Percentiles rank a stretch among this genome's conserved stretches.
phyloP scores from a whole-genome alignment of 1,284 basidiomycete genomes.

The Flammula alnicola region DNA sequence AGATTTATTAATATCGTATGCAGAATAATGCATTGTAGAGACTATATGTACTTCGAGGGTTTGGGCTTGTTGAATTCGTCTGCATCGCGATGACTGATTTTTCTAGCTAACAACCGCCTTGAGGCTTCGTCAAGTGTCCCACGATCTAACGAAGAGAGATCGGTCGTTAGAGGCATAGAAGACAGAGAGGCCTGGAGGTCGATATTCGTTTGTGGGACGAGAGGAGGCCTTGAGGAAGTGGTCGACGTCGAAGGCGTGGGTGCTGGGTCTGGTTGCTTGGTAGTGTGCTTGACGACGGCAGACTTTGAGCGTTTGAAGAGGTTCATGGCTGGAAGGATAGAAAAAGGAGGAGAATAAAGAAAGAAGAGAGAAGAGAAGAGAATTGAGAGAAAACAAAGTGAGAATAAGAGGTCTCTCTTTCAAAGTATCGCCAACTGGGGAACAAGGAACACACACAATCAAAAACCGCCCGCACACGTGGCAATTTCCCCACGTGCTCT shows the following conservation, averaged over 20 bases:
- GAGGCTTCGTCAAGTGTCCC: constrained; percentile 4
- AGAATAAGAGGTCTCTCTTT: constrained; percentile 13
- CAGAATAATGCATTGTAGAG: not conserved
- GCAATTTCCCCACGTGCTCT: constrained; percentile 25
- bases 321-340: constrained; percentile 16
- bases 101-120: constrained; percentile 17
- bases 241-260: constrained; percentile 16
- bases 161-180: constrained; percentile 5
- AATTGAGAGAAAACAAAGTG: constrained; percentile 12
- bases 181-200: constrained; percentile 10
- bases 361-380: constrained; percentile 10
- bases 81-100: constrained; percentile 23
- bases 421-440: constrained; percentile 23
- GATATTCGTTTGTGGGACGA: constrained; percentile 18
- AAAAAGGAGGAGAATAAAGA: constrained; percentile 9
- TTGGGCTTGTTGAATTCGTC: constrained; percentile 16
- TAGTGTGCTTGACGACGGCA: constrained; percentile 12
- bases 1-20: constrained; percentile 3
- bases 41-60: constrained; percentile 15
- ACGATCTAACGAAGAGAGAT: constrained; percentile 8
- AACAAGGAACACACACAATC: constrained; percentile 27
- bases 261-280: constrained; percentile 11
- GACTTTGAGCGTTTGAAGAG: constrained; percentile 27
- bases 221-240: constrained; percentile 20
- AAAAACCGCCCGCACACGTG: constrained; percentile 28